Evolutionary conservation across 345 rosid species (phyloP).

Genomic region (Corymbia maculata): DNA sequence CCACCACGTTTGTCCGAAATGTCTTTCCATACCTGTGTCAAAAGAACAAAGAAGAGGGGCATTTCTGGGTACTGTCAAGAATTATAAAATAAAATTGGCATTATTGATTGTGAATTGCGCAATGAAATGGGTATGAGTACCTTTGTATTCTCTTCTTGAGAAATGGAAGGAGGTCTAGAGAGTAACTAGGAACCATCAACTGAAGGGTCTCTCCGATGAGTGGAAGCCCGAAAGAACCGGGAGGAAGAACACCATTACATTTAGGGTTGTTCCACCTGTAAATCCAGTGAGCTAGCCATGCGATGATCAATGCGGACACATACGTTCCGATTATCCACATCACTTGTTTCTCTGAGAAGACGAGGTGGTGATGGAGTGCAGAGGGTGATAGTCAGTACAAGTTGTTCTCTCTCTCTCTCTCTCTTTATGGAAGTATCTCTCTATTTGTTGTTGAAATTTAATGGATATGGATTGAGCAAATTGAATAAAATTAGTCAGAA

Average conservation of each 20-base stretch:
- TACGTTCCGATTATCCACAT: not conserved
- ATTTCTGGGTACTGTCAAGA: not conserved
- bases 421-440: not conserved
- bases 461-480: not conserved
- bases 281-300: not conserved
- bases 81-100: not conserved
- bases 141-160: conserved; percentile 10
- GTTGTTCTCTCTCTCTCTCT: not conserved
- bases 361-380: not conserved
- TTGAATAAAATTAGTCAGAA: no score
- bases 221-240: conserved; percentile 24
- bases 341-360: not conserved
- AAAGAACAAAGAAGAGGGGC: not conserved
- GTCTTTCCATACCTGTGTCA: conserved; percentile 8
- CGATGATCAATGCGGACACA: not conserved
- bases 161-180: conserved; percentile 18
- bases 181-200: conserved; percentile 9
- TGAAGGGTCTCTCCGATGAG: conserved; percentile 23
- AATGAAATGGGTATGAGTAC: not conserved
- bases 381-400: not conserved
- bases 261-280: conserved; percentile 15
- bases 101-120: no score
- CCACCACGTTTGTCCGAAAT: conserved; percentile 5
- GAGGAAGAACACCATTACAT: conserved; percentile 14
- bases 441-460: no score